Conservation (phyloP, 768 basidiomycete genomes). For the Amanita brunnescens region DNA sequence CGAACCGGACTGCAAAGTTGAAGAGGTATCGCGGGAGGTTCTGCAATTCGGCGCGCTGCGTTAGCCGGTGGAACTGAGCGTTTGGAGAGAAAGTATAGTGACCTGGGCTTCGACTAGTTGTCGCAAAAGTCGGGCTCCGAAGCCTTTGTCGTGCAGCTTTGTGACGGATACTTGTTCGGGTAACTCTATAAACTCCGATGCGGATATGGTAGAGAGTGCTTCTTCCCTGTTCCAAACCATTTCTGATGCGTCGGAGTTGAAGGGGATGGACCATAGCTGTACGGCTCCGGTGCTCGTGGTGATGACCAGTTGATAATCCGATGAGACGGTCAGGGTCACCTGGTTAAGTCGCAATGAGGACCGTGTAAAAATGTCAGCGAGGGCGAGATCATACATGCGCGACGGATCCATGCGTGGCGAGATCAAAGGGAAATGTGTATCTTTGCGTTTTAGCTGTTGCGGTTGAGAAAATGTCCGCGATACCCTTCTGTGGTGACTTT, state of each 20-base stretch:
- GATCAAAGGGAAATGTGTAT: slow-evolving; percentile 59
- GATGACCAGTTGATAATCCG: slow-evolving; percentile 31
- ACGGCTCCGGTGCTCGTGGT: slow-evolving; percentile 72
- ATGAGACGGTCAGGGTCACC: neutral
- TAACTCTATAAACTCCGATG: slow-evolving; percentile 69
- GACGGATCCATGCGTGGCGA: slow-evolving; percentile 57
- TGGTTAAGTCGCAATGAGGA: neutral
- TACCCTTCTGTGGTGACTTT: slow-evolving; percentile 34
- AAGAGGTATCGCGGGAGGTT: slow-evolving; percentile 62
- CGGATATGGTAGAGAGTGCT: slow-evolving; percentile 51
- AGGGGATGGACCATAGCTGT: slow-evolving; percentile 42
- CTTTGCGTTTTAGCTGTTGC: slow-evolving; percentile 41
- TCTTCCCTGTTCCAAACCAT: slow-evolving; percentile 80
- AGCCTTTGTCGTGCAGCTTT: slow-evolving; percentile 39
- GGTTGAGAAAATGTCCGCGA: slow-evolving; percentile 44
- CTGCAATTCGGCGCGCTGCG: slow-evolving; percentile 23
- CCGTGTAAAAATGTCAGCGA: slow-evolving; percentile 3
- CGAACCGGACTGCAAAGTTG: slow-evolving; percentile 63
- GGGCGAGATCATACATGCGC: slow-evolving; percentile 41
- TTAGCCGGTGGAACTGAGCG: neutral
- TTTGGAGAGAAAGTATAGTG: neutral
- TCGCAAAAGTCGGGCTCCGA: slow-evolving; percentile 42
- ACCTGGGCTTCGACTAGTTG: slow-evolving; percentile 59
- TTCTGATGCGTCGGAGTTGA: slow-evolving; percentile 7
- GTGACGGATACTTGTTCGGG: slow-evolving; percentile 44